Evolutionary conservation across 2,329 filamentous ascomycete species (phyloP).

Genomic region (Grosmannia clavigera): DNA sequence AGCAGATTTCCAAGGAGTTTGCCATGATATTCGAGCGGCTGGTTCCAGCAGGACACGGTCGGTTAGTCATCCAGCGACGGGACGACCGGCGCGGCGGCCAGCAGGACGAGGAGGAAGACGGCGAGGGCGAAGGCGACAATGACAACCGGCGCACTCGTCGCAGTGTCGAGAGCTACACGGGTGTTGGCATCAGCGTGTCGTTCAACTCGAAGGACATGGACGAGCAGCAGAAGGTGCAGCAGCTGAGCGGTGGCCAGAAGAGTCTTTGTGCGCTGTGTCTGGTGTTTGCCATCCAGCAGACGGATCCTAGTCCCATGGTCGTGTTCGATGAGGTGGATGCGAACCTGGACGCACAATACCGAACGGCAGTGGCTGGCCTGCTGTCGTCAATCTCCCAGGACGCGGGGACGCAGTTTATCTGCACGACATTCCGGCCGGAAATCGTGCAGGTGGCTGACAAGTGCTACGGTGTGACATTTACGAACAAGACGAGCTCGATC

Average conservation of each 20-base stretch:
- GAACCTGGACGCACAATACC: conserved; percentile 95
- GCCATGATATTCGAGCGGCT: conserved; percentile 87
- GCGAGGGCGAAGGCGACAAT: conserved; percentile 50
- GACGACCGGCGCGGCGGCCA: conserved; percentile 50
- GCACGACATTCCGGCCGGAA: conserved; percentile 95
- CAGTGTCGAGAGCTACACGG: conserved; percentile 84
- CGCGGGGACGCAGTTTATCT: conserved; percentile 74
- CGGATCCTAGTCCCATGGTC: conserved; percentile 95
- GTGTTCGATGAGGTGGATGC: conserved; percentile 99
- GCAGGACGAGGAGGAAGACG: conserved; percentile 52
- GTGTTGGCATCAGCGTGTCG: conserved; percentile 91
- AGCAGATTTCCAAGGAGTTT: conserved; percentile 92
- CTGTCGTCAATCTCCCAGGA: conserved; percentile 64
- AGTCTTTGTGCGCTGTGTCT: conserved; percentile 95
- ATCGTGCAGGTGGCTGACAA: conserved; percentile 93
- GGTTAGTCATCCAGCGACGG: conserved; percentile 84
- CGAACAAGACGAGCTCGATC: conserved; percentile 88
- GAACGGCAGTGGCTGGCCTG: conserved; percentile 86
- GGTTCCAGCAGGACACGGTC: conserved; percentile 83
- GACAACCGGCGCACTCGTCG: conserved; percentile 39
- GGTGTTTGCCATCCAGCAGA: conserved; percentile 97
- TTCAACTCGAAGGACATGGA: conserved; percentile 96
- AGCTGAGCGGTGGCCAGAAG: conserved; percentile 94
- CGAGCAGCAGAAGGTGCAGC: conserved; percentile 95
- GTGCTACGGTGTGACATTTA: conserved; percentile 91